Percentiles rank a stretch among this genome's conserved stretches.
phyloP scores from a whole-genome alignment of 306 rosid species.

The Amphicarpaea edgeworthii region DNA sequence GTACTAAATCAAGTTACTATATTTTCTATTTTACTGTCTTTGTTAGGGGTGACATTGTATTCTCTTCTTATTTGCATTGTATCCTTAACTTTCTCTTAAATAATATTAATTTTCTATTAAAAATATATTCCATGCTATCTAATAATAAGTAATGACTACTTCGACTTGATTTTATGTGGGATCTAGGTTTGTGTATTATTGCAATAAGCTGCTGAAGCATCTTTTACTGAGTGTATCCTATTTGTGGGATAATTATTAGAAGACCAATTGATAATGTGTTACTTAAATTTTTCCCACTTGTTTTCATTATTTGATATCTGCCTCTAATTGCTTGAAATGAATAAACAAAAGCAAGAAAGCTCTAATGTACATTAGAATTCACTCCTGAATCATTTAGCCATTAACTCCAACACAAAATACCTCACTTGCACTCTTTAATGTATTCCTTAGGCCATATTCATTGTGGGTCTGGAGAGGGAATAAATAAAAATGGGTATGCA shows the following conservation, averaged over 20 bases:
- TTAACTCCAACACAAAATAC: not conserved
- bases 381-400: not conserved
- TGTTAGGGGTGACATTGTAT: not conserved
- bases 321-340: slow-evolving; percentile 8
- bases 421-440: not conserved
- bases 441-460: slow-evolving; percentile 5
- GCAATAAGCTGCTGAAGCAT: slow-evolving; percentile 24
- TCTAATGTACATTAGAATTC: slow-evolving; percentile 12
- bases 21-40: not conserved
- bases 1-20: not conserved
- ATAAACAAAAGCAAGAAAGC: not conserved
- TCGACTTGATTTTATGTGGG: slow-evolving; percentile 5
- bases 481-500: not conserved
- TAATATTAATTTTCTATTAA: not conserved
- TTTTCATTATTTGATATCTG: slow-evolving; percentile 11
- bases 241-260: slow-evolving; percentile 7
- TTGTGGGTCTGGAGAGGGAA: slow-evolving; percentile 4
- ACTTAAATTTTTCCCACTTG: not conserved
- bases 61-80: not conserved
- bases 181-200: slow-evolving; percentile 31
- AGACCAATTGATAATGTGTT: slow-evolving; percentile 9
- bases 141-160: slow-evolving; percentile 8
- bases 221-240: not conserved
- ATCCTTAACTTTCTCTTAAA: slow-evolving; percentile 8
- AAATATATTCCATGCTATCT: not conserved